Base-by-base conservation (phyloP, 208 protist species). In the Wallacemonas sp. region DNA sequence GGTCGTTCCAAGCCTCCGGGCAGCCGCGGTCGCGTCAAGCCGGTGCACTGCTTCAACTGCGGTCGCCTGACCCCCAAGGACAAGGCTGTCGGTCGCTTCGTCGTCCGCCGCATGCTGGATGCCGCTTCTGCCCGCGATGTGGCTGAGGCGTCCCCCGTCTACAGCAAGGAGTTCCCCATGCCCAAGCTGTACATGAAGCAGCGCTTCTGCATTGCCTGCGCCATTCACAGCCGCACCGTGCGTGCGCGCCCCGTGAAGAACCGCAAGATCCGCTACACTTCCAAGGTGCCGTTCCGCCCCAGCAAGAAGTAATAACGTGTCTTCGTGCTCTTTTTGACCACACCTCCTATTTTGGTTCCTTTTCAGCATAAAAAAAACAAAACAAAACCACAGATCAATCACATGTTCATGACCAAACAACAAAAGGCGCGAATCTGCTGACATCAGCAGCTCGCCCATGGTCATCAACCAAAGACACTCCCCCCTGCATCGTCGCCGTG, bases 141-240 rank as follows among this genome's bases (percentile, higher is more conserved):
- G 61, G 83, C 85, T 21, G 98, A 99, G 74, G 90, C 95, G 57
- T 97, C 88, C 65, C 88, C 80, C 47, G 72, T 98, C 64, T 96
- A 97, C 74, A 85, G 97, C 27, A 78, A 85, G 74, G 90, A 82
- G 67, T 97, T 94, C 81, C 81, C 81, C 62, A 94, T 99, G 73
- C 99, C 99, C 62, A 99, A 99, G 96, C 83, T 99, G 56, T 99
- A 99, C 95, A 89, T 98, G 80, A 99, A 99, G 95, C 85, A 98
- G 81, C 94, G 99, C 83, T 99, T 99, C 95, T 99, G 99, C 92
- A 97, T 99, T 63, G 98, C 98, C 24, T 99, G 98, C 92, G 98
- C 98, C 67, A 99, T 99, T 76, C 99, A 99, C 96, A 96, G 95
- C 80, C 96, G 97, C 71, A 93, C 98, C 30, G 98, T 99, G 48